These are phyloP conservation scores for Cadophora gregata DNA, from an alignment of 2,329 filamentous ascomycete species.

Conservation along the genomic window DNA sequence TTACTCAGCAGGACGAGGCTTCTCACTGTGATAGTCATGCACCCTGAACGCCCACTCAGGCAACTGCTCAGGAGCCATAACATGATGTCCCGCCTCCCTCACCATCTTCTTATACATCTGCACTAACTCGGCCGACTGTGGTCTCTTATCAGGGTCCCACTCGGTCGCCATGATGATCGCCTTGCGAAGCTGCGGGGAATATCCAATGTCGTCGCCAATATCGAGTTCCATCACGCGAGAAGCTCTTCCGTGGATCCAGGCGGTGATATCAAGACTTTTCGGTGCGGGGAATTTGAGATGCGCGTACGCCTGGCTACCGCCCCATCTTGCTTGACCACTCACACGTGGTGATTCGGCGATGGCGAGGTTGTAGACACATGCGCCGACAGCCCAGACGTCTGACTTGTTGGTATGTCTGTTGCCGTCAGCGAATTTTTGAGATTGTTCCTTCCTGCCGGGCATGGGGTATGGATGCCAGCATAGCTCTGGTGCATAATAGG, in stretches of 20 bases:
- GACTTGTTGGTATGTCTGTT: constrained; percentile 29
- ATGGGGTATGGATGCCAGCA: constrained; percentile 32
- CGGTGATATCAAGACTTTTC: not conserved
- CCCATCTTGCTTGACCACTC: not conserved
- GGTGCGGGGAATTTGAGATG: not conserved
- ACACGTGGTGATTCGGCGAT: constrained; percentile 9
- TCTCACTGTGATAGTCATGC: constrained; percentile 34
- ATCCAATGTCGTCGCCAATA: constrained; percentile 15
- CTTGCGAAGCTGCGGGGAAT: constrained; percentile 22
- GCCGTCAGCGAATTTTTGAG: constrained; percentile 23
- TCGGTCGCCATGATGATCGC: constrained; percentile 22
- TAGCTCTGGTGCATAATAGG: constrained; percentile 37
- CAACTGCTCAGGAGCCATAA: constrained; percentile 18
- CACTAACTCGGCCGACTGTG: constrained; percentile 19
- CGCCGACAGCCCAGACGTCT: constrained; percentile 39
- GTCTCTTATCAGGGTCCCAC: constrained; percentile 20
- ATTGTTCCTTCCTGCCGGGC: not conserved
- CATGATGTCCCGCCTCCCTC: constrained; percentile 12
- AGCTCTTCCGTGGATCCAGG: constrained; percentile 2
- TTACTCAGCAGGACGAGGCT: not conserved
- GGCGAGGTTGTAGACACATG: constrained; percentile 34
- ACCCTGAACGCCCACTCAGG: constrained; percentile 34
- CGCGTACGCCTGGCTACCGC: not conserved
- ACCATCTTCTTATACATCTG: constrained; percentile 17
- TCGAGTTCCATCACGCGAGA: constrained; percentile 13